These are phyloP conservation scores for Kazachstania bromeliacearum DNA, from an alignment of 805 yeast species.

Conservation along the genomic window DNA sequence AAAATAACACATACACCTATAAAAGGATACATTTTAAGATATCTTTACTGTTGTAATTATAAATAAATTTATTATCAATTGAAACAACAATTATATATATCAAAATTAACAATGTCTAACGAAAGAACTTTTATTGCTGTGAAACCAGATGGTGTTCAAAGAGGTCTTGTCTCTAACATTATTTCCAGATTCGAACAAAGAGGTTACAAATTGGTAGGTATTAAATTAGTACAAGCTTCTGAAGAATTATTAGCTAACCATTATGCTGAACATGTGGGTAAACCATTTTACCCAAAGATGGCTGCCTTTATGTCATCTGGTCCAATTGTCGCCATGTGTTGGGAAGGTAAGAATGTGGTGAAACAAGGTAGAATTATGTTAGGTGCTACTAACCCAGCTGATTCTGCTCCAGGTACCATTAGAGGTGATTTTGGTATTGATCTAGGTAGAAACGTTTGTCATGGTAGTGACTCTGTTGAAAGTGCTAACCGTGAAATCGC, in stretches of 20 bases:
- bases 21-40: no score
- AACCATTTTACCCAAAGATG: constrained; percentile 97
- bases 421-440: constrained; percentile 98
- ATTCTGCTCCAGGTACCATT: constrained; percentile 98
- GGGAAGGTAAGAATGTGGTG: constrained; percentile 99
- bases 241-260: constrained; percentile 84
- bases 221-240: constrained; percentile 82
- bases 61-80: no score
- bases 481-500: constrained; percentile 91
- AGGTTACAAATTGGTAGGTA: constrained; percentile 95
- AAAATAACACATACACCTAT: no score
- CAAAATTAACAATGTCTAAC: constrained; percentile 33
- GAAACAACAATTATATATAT: background rate
- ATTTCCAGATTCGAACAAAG: constrained; percentile 90
- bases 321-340: constrained; percentile 96
- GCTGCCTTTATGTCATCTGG: constrained; percentile 96
- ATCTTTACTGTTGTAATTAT: no score
- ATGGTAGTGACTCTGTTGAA: constrained; percentile 99
- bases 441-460: constrained; percentile 98
- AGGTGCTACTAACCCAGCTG: constrained; percentile 98
- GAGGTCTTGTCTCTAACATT: constrained; percentile 89
- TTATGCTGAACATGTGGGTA: constrained; percentile 88
- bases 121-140: constrained; percentile 91
- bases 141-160: constrained; percentile 99
- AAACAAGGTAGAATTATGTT: constrained; percentile 95